Conservation (phyloP, 1,284 basidiomycete genomes). For the Ganoderma multipileum region DNA sequence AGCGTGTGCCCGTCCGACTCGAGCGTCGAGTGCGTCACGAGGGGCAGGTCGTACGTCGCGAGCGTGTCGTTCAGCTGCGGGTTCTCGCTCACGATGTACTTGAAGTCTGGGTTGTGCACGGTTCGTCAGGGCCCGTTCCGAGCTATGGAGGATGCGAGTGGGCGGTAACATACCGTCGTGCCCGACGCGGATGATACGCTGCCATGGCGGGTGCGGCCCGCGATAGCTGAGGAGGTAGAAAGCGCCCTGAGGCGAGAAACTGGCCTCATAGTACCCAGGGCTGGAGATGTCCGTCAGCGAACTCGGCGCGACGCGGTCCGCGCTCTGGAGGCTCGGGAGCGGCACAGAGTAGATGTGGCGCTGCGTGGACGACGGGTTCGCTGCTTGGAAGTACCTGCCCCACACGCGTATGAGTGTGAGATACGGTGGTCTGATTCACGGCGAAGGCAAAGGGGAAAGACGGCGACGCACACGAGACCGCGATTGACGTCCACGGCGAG, state of each 20-base stretch:
- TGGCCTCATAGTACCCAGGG: slow-evolving; percentile 69
- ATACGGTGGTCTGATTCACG: background rate
- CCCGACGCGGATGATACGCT: slow-evolving; percentile 74
- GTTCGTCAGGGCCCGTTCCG: background rate
- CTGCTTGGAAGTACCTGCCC: slow-evolving; percentile 86
- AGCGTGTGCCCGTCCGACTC: slow-evolving; percentile 83
- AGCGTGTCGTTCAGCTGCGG: slow-evolving; percentile 73
- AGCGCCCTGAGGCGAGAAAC: slow-evolving; percentile 84
- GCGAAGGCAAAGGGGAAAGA: background rate
- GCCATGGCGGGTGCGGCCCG: slow-evolving; percentile 89
- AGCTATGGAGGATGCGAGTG: background rate
- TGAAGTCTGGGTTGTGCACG: slow-evolving; percentile 52
- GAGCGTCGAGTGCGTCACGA: slow-evolving; percentile 71
- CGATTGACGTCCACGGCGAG: slow-evolving; percentile 73
- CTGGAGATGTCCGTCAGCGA: slow-evolving; percentile 72
- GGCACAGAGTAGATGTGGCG: slow-evolving; percentile 85
- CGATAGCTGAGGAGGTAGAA: slow-evolving; percentile 85
- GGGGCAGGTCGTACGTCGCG: slow-evolving; percentile 76
- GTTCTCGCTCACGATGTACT: slow-evolving; percentile 79
- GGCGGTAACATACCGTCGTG: slow-evolving; percentile 58
- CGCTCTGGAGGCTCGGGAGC: slow-evolving; percentile 54
- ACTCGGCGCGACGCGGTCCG: slow-evolving; percentile 48
- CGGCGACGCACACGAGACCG: slow-evolving; percentile 71
- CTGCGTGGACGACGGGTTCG: slow-evolving; percentile 82
- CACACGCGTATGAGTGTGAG: slow-evolving; percentile 1